Base-by-base conservation (phyloP, 768 basidiomycete species). In the Tephrocybe sp. region DNA sequence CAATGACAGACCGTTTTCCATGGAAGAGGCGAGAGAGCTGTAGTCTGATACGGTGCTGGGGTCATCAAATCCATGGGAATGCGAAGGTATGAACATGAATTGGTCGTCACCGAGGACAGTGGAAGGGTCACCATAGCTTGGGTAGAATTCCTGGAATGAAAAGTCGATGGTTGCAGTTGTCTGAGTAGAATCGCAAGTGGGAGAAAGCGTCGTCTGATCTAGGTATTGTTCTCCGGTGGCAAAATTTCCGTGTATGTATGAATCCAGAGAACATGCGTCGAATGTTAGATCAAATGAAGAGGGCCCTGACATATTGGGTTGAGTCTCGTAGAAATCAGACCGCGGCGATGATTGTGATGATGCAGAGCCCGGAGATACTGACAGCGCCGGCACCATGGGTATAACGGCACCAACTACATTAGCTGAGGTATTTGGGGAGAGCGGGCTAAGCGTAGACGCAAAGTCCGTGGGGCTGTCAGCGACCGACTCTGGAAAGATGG, bases 311-410 rank as follows among this genome's bases (percentile, higher is more conserved):
- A 62, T 46, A 41, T 65, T 56, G 42, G 63, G 57, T 25, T 58
- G 64, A 47, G 49, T 58, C 41, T 72, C 71, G 49, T 72, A 70
- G 38, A 63, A 63, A 39, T 73, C 72, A 11, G 69, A 64, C 49
- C 65, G 62, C 36, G 74, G 71, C 18, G 73, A 72, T 30, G 71
- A 68, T 21, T 68, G 65, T 47, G 68, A 59, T 42, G 71, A 64
- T 54, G 64, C 63, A 16, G 70, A 67, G 19, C 55, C 64, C n/a
- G 69, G 69, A 6, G 69, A 68, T 25, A 59, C 57, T 4, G 64
- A 55, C 27, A 55, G 48, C 9, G 50, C 18, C 15, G 50, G 53
- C 25, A 45, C 33, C 22, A 30, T 12, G 7, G 47, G 34, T 18
- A 33, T 58, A 49, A 12, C 57, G 44, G 45, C 60, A 59, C 49